Evolutionary conservation across 2,329 filamentous ascomycete genomes (phyloP), one percentile per base, ranked within the genome.

Genomic region (Paecilomyces dactylethromorphus): DNA sequence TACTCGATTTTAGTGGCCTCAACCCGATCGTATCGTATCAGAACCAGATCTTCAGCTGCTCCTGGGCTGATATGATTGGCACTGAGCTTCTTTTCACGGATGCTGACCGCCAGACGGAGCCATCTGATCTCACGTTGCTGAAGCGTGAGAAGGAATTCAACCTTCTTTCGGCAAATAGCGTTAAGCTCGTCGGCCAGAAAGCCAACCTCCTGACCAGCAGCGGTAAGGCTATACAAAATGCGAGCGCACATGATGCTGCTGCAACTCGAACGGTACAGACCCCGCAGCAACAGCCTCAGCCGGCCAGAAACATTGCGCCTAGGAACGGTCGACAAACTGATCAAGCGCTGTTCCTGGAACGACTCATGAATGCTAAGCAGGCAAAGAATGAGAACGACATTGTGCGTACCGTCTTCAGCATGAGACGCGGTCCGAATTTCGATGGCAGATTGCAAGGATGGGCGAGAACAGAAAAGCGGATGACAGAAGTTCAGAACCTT

Each of bases 21-120:
- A 88, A 89, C 54, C 93, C 93, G 0, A 78, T 96, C 29, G 82
- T 96, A 60, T 88, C 89, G 22, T 95, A 95, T 74, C 83, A 88
- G 59, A 89, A 89, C 31, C 84, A 87, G 62, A 78, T 95, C 22
- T 94, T 92, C 70, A 86, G 85, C 63, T 93, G 91, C 63, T 78
- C 85, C 53, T 97, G 93, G 93, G 84, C 85, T 11, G 86, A 90
- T 61, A 88, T 91, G 60, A 84, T 96, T 51, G 93, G 93, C 35
- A 96, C 92, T 0, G 91, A 95, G 65, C 78, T 92, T 63, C 83
- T 96, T 50, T 88, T 97, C 66, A 82, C 81, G 1, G 75, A 74
- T 15, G 82, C 80, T 62, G 75, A 81, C 61, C 64, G 68, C 45
- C 62, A 73, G 50, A 62, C 69, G 6, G 64, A 74, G 58, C 66